A percentile compares a stretch with the other conserved stretches of the same genome.
phyloP scores from a whole-genome alignment of 768 basidiomycete species.

The Calvatia gigantea region DNA sequence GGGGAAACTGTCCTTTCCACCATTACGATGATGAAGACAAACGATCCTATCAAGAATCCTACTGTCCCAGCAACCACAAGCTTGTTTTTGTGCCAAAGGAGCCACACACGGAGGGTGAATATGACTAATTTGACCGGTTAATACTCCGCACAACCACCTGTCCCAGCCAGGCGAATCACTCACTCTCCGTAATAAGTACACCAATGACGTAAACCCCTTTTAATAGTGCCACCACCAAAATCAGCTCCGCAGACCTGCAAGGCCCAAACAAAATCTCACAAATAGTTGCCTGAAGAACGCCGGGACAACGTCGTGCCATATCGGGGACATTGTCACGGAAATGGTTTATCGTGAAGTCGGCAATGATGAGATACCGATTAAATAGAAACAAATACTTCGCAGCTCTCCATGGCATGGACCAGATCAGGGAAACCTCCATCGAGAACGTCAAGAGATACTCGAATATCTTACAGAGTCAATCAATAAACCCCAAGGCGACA shows the following conservation, averaged over 20 bases:
- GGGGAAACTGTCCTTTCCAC: not conserved
- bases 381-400: constrained; percentile 23
- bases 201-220: not conserved
- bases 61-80: not conserved
- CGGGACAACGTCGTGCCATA: not conserved
- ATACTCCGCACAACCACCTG: not conserved
- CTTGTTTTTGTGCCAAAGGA: not conserved
- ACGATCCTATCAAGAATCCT: not conserved
- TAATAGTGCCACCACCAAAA: no score
- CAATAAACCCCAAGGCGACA: not conserved
- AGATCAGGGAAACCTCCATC: constrained; percentile 18
- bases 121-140: not conserved
- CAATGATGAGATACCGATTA: constrained; percentile 21
- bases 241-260: not conserved
- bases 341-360: constrained; percentile 13
- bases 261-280: not conserved
- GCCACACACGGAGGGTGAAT: not conserved
- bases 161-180: no score
- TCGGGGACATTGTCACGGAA: not conserved
- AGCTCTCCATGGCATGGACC: constrained; percentile 19
- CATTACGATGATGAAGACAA: not conserved
- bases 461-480: not conserved
- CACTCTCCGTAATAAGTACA: not conserved
- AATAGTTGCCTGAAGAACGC: not conserved
- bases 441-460: constrained; percentile 22